Evolutionary conservation across 2,329 filamentous ascomycete species (phyloP), one percentile per base, ranked within the genome.

Genomic region (Passalora sequoiae): DNA sequence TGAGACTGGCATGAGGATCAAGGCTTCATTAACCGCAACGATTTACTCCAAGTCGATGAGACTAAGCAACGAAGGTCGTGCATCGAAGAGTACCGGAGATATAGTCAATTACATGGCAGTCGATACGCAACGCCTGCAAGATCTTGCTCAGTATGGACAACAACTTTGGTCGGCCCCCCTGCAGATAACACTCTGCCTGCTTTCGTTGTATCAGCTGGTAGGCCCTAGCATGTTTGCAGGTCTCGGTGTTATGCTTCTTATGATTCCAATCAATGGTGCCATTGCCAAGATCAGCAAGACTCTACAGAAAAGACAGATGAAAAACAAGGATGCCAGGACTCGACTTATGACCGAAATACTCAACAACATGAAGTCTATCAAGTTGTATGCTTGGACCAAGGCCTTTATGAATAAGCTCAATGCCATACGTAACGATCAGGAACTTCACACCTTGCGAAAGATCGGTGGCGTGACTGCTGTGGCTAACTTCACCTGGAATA

Each of bases 21-120:
- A 96, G 70, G 85, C 88, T 29, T 84, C 89, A 3, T 69, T 98
- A 50, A 91, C 87, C 5, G 85, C 91, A 1, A 80, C 89, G 45
- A 97, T 98, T 53, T 98, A 98, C 66, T 78, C 83, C 46, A 98
- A 98, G 69, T 85, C 89, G 0, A 75, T 97, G 50, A 83, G 80
- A 51, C 74, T 98, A 13, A 97, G 91, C 4, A 97, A 94, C 58
- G 92, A 98, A 68, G 92, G 92, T 6, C 80, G 91, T 41, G 78
- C 89, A 2, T 69, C 81, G 32, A 96, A 97, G 69, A 86, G 87
- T 0, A 98, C 92, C 0, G 92, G 92, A 44, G 94, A 98, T 60
- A 97, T 98, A 60, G 92, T 98, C 64, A 98, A 98, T 63, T 92
- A 95, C 68, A 98, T 98, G 91, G 92, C 94, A 33, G 91, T 98